phyloP scores from a whole-genome alignment of 2,329 filamentous ascomycete species.

The Fusarium poae region DNA sequence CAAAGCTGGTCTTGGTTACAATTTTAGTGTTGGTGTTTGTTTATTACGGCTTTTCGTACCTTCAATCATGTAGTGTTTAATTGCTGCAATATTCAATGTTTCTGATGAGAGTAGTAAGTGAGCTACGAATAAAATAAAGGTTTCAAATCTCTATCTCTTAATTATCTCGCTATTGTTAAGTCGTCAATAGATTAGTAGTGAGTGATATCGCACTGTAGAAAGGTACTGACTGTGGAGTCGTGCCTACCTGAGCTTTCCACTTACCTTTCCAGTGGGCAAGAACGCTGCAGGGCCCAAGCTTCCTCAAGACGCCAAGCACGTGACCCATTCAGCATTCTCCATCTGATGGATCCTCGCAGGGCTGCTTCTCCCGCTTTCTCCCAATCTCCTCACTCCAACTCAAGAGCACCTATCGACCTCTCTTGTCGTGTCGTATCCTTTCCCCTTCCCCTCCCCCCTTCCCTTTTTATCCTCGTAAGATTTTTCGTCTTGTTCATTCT shows the following conservation, averaged over 20 bases:
- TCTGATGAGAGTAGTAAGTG: background rate
- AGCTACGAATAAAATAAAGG: background rate
- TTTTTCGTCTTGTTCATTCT: conserved; percentile 42
- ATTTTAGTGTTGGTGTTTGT: background rate
- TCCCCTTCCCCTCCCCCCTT: conserved; percentile 35
- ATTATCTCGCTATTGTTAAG: background rate
- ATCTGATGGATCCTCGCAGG: conserved; percentile 28
- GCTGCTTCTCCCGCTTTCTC: conserved; percentile 48
- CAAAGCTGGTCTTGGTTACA: background rate
- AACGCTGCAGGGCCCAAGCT: conserved; percentile 21
- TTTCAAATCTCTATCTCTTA: background rate
- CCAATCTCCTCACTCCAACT: conserved; percentile 43
- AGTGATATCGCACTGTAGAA: background rate
- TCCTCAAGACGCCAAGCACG: conserved; percentile 23
- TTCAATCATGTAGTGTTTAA: background rate
- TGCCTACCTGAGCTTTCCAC: conserved; percentile 1
- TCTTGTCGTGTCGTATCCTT: conserved; percentile 46
- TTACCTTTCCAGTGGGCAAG: background rate
- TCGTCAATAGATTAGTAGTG: too few species aligned
- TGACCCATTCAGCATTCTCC: conserved; percentile 28
- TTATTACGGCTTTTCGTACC: background rate
- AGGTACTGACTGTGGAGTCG: conserved; percentile 1
- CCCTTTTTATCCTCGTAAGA: conserved; percentile 39
- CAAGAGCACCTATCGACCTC: conserved; percentile 8
- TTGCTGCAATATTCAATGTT: background rate